A percentile compares a stretch with the other conserved stretches of the same genome.
Evolutionary conservation across 306 rosid species (phyloP).

Genomic region (Cucurbita ficifolia): DNA sequence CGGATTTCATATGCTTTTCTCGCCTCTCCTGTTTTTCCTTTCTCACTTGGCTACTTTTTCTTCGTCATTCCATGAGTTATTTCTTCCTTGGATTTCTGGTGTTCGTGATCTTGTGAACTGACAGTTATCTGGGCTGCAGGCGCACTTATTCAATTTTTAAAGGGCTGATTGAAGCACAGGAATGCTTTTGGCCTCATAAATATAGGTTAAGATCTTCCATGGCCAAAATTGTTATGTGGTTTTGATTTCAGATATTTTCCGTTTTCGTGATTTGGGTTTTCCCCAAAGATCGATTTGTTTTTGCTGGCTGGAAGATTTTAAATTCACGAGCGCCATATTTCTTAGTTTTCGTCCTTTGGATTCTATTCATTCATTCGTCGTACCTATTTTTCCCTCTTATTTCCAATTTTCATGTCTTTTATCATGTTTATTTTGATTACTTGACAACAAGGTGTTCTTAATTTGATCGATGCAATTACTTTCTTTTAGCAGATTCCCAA

Average conservation of each 20-base stretch:
- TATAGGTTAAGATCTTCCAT: slow-evolving; percentile 33
- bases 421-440: neutral
- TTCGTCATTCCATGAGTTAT: slow-evolving; percentile 1
- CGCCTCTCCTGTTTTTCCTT: neutral
- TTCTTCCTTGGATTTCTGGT: slow-evolving; percentile 17
- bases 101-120: slow-evolving; percentile 21
- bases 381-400: neutral
- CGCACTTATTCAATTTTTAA: slow-evolving; percentile 17
- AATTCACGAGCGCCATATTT: neutral
- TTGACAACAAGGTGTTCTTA: neutral
- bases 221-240: slow-evolving; percentile 16
- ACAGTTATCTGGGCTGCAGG: slow-evolving; percentile 48
- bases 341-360: neutral
- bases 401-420: neutral
- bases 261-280: neutral
- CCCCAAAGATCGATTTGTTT: neutral
- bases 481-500: slow-evolving; percentile 23
- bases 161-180: slow-evolving; percentile 44
- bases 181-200: slow-evolving; percentile 26
- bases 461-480: neutral
- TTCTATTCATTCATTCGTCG: neutral
- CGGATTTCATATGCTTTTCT: neutral
- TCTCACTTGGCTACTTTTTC: neutral
- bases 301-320: neutral
- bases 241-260: neutral